phyloP scores from a whole-genome alignment of 2,329 filamentous ascomycete species.

The Diaporthe citrichinensis region DNA sequence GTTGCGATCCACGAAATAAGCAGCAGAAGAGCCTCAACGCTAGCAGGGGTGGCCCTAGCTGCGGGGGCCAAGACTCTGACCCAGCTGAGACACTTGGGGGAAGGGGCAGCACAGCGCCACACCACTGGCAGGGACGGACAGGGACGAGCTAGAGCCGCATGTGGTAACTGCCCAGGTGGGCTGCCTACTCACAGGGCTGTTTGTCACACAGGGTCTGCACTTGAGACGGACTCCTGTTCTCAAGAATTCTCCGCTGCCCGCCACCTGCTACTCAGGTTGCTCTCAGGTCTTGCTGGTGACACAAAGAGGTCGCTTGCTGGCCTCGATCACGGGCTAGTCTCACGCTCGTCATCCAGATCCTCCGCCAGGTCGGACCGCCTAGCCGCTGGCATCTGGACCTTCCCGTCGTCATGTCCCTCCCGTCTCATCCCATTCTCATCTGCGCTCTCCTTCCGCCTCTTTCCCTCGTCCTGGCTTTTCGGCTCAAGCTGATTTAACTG shows the following conservation, averaged over 20 bases:
- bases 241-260: conserved; percentile 7
- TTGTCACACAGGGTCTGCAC: conserved; percentile 11
- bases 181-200: neutral
- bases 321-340: neutral
- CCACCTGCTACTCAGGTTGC: neutral
- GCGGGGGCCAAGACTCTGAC: neutral
- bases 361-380: conserved; percentile 20
- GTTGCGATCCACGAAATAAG: conserved; percentile 25
- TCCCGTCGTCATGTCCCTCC: neutral
- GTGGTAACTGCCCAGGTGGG: conserved; percentile 3
- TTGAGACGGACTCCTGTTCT: conserved; percentile 24
- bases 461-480: neutral
- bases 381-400: neutral
- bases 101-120: neutral
- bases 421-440: neutral
- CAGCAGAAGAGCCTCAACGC: conserved; percentile 32
- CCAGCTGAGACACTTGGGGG: conserved; percentile 24
- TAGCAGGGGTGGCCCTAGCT: conserved; percentile 18
- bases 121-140: neutral
- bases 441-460: neutral
- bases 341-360: neutral
- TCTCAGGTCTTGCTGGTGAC: neutral
- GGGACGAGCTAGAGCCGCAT: neutral
- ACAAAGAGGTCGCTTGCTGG: neutral
- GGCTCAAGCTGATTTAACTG: neutral